Base-by-base conservation (phyloP, 2,329 filamentous ascomycete genomes). In the Chaetomiaceae sp. region DNA sequence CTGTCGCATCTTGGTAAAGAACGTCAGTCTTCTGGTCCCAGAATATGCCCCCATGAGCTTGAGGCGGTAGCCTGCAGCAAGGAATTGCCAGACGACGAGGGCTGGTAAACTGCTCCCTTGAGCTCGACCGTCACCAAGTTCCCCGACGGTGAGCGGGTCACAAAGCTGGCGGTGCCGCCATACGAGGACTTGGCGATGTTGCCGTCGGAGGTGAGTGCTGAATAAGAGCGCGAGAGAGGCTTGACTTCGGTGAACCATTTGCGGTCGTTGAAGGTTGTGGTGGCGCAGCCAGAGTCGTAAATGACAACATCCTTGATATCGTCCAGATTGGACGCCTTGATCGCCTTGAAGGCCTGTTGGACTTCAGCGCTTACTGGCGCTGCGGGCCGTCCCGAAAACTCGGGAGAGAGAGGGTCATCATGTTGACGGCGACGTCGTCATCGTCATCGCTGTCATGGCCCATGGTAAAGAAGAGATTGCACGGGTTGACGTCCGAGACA, bases 291-390 rank as follows among this genome's bases (percentile, higher is more conserved):
- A 2, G 42, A 12, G 17, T 44, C 27, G n/a, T 44, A 44, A 2
- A 33, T 12, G 6, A 44, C 3, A 3, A 33, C 7, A 14, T 44
- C 27, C 22, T 17, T 27, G 14, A 25, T n/a, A 7, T 17, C 4
- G 40, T 4, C 4, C 9, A 31, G 27, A 4, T 31, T 11, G n/a
- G n/a, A n/a, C 15, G 15, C 17, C 15, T 19, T 15, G n/a, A 20
- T 36, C 14, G 44, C 44, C 31, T 46, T 46, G 17, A 46, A 15
- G 44, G 44, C 44, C 44, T 46, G 31, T 46, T 46, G 31, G 44
- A 46, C 44, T 46, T 46, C 44, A 37, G 29, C 20, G 14, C 31
- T 46, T 17, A 37, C 6, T 7, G 11, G 33, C 20, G 31, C 5
- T 37, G 20, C 19, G 44, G 31, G 20, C 44, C 31, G 17, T 46